Evolutionary conservation across 495 filamentous ascomycete species (phyloP), one percentile per base, ranked within the genome.

Genomic region (Alectoria sarmentosa): DNA sequence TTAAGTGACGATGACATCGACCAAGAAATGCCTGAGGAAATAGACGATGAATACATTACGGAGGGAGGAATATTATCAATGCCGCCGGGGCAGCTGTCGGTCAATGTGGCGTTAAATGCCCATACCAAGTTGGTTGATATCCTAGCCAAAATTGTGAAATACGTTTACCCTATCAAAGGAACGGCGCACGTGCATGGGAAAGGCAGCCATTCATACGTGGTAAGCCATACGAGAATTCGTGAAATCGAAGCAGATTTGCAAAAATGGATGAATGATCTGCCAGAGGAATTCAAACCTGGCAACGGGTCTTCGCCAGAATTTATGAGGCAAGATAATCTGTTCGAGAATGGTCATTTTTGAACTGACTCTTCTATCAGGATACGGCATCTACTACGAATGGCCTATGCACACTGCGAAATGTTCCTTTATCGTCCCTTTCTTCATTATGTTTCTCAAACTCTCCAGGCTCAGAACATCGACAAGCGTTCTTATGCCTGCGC

Each of bases 351-450:
- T 42, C 44, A 32, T 52, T 8, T 11, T 14, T 41, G 15, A 48
- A 64, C 42, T 75, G 65, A 78, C 66, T 59, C 68, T 37, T 59
- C 38, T 39, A 61, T n/a, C 66, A 96, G 91, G 64, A 82, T 92
- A 58, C 91, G 92, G 66, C 92, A 96, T 70, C 79, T 96, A 26
- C 80, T 98, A 4, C 85, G 92, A 52, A 89, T 97, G 72, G 86
- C 88, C 39, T 96, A 89, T 73, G 90, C 89, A 21, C 92, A 97
- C 70, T 90, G 94, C 21, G 91, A 98, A 73, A 89, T 97, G 83
- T 88, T 97, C 73, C 86, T 98, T 63, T 98, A 98, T 71, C 84
- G 94, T 13, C 94, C 94, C 0, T 98, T 98, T 70, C 78, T 98
- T 34, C 94, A 98, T 75, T 98, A 97, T 69, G 89, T 95, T 58